Conservation (phyloP, 306 rosid species). For the Carpinus viminea region DNA sequence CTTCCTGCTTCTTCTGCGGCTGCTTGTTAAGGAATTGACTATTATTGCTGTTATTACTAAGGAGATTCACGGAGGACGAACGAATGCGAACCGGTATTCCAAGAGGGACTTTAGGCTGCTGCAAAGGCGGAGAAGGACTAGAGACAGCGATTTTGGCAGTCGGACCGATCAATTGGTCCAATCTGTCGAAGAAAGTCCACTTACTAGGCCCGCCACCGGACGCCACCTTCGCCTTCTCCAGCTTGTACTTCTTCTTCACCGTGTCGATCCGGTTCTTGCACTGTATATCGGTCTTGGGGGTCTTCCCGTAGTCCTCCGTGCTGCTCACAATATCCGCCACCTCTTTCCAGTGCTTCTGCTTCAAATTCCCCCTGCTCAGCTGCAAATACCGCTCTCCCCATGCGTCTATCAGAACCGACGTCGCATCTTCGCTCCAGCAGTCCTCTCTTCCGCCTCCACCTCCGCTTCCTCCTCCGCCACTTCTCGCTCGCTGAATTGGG, state of each 20-base stretch:
- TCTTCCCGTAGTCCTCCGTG: conserved; percentile 68
- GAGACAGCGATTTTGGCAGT: conserved; percentile 49
- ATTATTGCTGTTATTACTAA: neutral
- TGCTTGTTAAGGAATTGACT: conserved; percentile 30
- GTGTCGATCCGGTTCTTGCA: conserved; percentile 98
- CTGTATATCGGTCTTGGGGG: conserved; percentile 84
- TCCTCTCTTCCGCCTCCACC: conserved; percentile 78
- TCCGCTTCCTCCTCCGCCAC: conserved; percentile 30
- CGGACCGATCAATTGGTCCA: conserved; percentile 78
- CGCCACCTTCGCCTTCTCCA: conserved; percentile 76
- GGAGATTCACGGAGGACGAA: conserved; percentile 34
- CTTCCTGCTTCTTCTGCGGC: conserved; percentile 25
- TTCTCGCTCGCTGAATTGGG: conserved; percentile 58
- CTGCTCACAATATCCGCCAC: conserved; percentile 88
- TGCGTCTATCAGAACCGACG: conserved; percentile 90
- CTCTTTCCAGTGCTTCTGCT: conserved; percentile 98
- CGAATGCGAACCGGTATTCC: conserved; percentile 75
- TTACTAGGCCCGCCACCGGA: conserved; percentile 62
- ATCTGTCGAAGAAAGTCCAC: conserved; percentile 73
- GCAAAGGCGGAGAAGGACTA: conserved; percentile 11
- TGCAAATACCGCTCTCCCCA: conserved; percentile 98
- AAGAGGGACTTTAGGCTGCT: conserved; percentile 50
- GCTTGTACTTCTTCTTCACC: conserved; percentile 92
- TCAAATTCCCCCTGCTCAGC: conserved; percentile 93
- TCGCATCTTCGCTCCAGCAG: conserved; percentile 97